phyloP scores from a whole-genome alignment of 805 yeast species.

The Metschnikowia sp. region DNA sequence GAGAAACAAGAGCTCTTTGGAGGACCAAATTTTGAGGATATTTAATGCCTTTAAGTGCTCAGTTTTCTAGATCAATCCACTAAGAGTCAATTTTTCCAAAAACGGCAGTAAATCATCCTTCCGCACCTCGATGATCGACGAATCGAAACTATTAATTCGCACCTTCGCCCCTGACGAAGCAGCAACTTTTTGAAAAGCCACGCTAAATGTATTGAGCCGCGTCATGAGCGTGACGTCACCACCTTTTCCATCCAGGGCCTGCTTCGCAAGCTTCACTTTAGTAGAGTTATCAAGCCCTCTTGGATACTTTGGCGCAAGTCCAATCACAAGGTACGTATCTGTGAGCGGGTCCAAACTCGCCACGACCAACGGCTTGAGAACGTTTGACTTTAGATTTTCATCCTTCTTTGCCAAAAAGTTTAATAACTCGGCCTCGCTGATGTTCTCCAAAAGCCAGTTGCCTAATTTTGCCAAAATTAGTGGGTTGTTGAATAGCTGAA shows the following conservation, averaged over 20 bases:
- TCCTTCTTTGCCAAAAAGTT: conserved; percentile 32
- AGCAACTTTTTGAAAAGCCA: conserved; percentile 89
- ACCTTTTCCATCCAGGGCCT: conserved; percentile 20
- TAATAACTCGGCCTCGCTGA: conserved; percentile 67
- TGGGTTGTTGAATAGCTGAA: conserved; percentile 78
- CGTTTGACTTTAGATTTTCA: conserved; percentile 17
- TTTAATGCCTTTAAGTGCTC: no score
- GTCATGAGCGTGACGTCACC: conserved; percentile 39
- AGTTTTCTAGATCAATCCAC: conserved; percentile 45
- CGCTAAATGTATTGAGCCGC: conserved; percentile 76
- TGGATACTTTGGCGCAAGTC: conserved; percentile 81
- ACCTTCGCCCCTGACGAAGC: conserved; percentile 81
- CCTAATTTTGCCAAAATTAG: conserved; percentile 81
- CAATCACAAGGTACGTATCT: conserved; percentile 82
- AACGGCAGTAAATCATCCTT: conserved; percentile 87
- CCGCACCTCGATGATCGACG: conserved; percentile 85
- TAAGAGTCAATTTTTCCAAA: conserved; percentile 74
- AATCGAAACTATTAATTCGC: conserved; percentile 90
- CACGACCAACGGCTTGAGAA: conserved; percentile 73
- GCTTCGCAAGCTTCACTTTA: conserved; percentile 28
- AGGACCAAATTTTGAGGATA: no score
- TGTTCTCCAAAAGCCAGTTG: conserved; percentile 85
- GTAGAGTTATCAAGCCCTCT: conserved; percentile 36
- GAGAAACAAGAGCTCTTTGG: no score
- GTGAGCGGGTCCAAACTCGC: conserved; percentile 74